Base-by-base conservation (phyloP, 2,329 filamentous ascomycete species). In the Alternaria viburni region DNA sequence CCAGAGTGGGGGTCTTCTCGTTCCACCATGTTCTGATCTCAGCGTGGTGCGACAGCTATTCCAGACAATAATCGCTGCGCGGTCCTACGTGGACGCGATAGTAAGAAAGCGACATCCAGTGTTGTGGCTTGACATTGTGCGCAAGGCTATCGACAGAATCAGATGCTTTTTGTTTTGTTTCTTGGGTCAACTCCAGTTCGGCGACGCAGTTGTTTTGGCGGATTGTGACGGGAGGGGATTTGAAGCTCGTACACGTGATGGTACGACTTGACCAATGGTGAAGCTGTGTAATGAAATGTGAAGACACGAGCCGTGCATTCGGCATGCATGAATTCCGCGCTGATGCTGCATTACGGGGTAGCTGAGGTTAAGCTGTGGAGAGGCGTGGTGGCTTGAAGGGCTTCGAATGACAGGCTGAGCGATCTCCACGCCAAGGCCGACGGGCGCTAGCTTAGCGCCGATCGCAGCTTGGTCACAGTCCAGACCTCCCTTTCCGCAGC, bases 401-500 rank as follows among this genome's bases (percentile, higher is more conserved):
- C 55, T 36, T 50, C 55, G n/a, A 47, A 13, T 57, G 45, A 57
- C 45, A 49, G 21, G 58, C 51, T 41, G 36, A 59, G 41, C 7
- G 32, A 21, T 32, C 58, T 56, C 52, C 55, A 57, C 30, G 55
- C 44, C 55, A 57, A 57, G 55, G 28, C 26, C 30, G 11, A 10
- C 45, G 45, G 45, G 44, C 30, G 55, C 45, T 57, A 57, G 49
- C 17, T n/a, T 61, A 61, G 58, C 51, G 58, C 19, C 51, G 58
- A 61, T 57, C 23, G 2, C 21, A 56, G 30, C 36, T 36, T 12
- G 21, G 21, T 32, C 54, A 46, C n/a, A 61, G 43, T 62, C 59
- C 44, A 58, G 59, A 62, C 59, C 54, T 58, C n/a, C 30, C 45
- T 44, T 44, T 36, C 26, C 41, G 54, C 54, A 58, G 17, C 45